These are phyloP conservation scores for Aurantiochytrium sp. DNA, from an alignment of 108 stramenopile genomes.

Conservation along the genomic window DNA sequence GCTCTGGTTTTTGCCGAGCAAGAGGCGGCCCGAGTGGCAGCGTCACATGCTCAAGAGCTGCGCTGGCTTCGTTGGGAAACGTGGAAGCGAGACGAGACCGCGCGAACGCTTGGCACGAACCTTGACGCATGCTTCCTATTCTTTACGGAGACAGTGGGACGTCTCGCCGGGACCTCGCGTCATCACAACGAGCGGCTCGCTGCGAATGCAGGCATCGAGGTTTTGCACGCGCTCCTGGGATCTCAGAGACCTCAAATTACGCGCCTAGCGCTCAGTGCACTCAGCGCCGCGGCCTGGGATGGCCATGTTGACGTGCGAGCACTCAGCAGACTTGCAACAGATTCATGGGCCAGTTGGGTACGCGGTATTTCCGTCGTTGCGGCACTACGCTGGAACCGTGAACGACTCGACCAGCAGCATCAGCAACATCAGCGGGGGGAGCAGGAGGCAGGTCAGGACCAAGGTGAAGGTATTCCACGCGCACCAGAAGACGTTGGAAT, in stretches of 20 bases:
- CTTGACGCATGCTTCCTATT: not conserved
- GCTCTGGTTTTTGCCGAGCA: not conserved
- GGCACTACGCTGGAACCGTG: not conserved
- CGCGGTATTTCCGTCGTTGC: not conserved
- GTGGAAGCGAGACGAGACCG: not conserved
- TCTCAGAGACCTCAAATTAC: not conserved
- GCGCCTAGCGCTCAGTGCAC: not conserved
- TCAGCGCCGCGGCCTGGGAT: not conserved
- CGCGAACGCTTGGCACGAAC: not conserved
- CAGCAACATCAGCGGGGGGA: no score
- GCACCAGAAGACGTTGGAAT: not conserved
- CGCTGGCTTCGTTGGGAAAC: conserved; percentile 9
- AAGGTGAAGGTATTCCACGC: no score
- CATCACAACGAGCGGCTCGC: not conserved
- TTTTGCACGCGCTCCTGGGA: not conserved
- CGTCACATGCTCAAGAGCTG: not conserved
- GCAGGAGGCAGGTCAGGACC: no score
- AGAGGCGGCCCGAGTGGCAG: not conserved
- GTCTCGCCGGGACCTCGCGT: not conserved
- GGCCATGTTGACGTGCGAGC: not conserved
- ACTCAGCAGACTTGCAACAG: not conserved
- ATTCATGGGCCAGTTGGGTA: not conserved
- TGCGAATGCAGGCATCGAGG: not conserved
- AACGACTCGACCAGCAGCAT: not conserved
- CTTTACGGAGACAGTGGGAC: not conserved